Evolutionary conservation across 352 stramenopile species (phyloP).

Genomic region (Phytophthora sp.): DNA sequence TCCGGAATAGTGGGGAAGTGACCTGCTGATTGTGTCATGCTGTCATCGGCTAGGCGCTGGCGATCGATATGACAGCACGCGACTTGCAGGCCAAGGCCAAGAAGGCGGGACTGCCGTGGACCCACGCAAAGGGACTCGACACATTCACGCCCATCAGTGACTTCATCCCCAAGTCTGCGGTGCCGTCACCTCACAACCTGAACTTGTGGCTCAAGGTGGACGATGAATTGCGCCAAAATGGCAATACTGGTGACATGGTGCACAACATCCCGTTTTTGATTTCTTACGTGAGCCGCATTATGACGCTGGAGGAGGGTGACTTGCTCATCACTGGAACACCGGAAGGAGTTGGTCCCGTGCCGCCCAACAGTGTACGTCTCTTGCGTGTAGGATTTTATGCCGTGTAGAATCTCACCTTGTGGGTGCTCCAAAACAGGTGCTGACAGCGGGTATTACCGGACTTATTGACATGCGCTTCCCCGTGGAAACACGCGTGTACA

Average conservation of each 20-base stretch:
- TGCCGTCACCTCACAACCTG: constrained; percentile 70
- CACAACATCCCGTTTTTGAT: constrained; percentile 82
- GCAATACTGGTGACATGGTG: constrained; percentile 82
- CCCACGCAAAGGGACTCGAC: constrained; percentile 76
- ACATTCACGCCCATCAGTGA: constrained; percentile 86
- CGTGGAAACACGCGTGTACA: constrained; percentile 68
- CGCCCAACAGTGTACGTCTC: constrained; percentile 57
- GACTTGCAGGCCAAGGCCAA: constrained; percentile 82
- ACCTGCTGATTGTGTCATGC: too few relatives aligned
- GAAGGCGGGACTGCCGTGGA: constrained; percentile 78
- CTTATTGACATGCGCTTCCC: constrained; percentile 73
- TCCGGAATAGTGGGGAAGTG: too few relatives aligned
- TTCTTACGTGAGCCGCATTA: constrained; percentile 79
- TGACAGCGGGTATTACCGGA: constrained; percentile 76
- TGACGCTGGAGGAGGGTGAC: constrained; percentile 86
- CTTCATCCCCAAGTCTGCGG: constrained; percentile 72
- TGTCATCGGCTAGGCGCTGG: constrained; percentile 67
- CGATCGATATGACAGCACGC: constrained; percentile 85
- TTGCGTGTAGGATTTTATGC: not conserved
- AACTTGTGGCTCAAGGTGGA: constrained; percentile 87
- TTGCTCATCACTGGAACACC: constrained; percentile 88
- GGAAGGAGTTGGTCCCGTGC: constrained; percentile 75
- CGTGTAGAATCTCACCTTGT: constrained; percentile 3
- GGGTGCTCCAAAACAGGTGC: constrained; percentile 36
- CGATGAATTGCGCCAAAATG: constrained; percentile 71